phyloP scores from a whole-genome alignment of 2,329 filamentous ascomycete species.

The Geosmithia morbida region DNA sequence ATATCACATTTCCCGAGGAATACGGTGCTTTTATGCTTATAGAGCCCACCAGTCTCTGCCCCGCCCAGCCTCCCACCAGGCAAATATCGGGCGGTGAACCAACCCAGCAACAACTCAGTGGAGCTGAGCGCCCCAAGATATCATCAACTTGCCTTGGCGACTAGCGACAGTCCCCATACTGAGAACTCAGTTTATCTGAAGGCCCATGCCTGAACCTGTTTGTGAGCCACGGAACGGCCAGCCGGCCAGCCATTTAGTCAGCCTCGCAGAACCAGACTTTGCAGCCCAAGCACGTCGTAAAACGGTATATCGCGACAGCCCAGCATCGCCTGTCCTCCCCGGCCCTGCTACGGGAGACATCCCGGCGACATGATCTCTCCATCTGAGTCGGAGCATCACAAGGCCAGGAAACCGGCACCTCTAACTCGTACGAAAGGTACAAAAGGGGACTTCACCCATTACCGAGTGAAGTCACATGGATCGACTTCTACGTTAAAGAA shows the following conservation, averaged over 20 bases:
- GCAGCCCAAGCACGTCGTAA: neutral
- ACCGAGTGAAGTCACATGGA: neutral
- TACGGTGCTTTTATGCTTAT: no score
- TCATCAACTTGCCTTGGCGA: neutral
- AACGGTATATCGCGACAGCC: neutral
- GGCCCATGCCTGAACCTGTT: neutral
- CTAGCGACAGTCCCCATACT: neutral
- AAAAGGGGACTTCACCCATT: neutral
- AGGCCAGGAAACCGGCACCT: neutral
- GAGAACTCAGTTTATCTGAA: neutral
- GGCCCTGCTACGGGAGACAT: neutral
- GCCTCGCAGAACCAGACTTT: neutral
- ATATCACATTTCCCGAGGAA: no score
- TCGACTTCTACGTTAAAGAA: neutral
- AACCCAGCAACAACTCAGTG: neutral
- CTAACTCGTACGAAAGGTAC: neutral
- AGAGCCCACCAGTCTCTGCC: no score
- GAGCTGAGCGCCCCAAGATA: neutral
- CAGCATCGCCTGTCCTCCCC: neutral
- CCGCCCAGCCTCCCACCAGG: no score
- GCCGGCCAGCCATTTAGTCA: neutral
- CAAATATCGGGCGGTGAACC: no score
- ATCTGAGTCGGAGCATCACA: neutral
- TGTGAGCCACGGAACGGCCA: neutral
- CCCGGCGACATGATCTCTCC: neutral